Evolutionary conservation across 495 filamentous ascomycete genomes (phyloP).

Genomic region (Emericellopsis terricola): DNA sequence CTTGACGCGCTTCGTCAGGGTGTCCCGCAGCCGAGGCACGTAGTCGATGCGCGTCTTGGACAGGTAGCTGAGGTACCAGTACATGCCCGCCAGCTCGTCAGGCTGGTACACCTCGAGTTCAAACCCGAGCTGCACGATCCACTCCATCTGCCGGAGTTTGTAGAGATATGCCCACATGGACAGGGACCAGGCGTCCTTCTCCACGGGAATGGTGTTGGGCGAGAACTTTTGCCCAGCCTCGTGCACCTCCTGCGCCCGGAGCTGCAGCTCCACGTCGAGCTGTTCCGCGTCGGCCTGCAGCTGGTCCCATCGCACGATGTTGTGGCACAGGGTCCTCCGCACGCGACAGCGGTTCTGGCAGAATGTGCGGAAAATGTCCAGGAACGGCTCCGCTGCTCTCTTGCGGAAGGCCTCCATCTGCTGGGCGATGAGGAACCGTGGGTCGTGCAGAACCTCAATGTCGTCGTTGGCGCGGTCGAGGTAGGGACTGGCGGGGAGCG

Average conservation of each 20-base stretch:
- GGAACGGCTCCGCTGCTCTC: constrained; percentile 54
- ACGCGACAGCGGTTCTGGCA: constrained; percentile 84
- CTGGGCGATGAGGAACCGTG: constrained; percentile 55
- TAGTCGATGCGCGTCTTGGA: constrained; percentile 36
- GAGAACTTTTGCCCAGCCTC: constrained; percentile 14
- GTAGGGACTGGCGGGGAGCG: constrained; percentile 51
- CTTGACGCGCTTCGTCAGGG: constrained; percentile 22
- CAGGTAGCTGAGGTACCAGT: constrained; percentile 58
- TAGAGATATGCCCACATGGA: constrained; percentile 81
- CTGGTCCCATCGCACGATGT: constrained; percentile 65
- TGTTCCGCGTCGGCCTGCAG: constrained; percentile 71
- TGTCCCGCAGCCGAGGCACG: constrained; percentile 52
- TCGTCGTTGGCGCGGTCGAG: constrained; percentile 55
- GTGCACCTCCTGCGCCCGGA: constrained; percentile 33
- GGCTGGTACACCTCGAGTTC: constrained; percentile 78
- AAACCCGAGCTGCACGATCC: constrained; percentile 86
- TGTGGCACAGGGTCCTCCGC: constrained; percentile 67
- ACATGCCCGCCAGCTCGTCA: constrained; percentile 79
- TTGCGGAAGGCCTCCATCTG: constrained; percentile 68
- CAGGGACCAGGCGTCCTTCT: constrained; percentile 28
- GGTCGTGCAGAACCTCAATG: constrained; percentile 60
- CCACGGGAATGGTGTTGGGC: constrained; percentile 20
- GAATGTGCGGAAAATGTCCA: constrained; percentile 64
- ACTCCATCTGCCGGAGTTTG: constrained; percentile 73
- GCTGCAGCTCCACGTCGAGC: constrained; percentile 53